These are phyloP conservation scores for Loxodes magnus DNA, from an alignment of 73 alveolate genomes.

Conservation along the genomic window DNA sequence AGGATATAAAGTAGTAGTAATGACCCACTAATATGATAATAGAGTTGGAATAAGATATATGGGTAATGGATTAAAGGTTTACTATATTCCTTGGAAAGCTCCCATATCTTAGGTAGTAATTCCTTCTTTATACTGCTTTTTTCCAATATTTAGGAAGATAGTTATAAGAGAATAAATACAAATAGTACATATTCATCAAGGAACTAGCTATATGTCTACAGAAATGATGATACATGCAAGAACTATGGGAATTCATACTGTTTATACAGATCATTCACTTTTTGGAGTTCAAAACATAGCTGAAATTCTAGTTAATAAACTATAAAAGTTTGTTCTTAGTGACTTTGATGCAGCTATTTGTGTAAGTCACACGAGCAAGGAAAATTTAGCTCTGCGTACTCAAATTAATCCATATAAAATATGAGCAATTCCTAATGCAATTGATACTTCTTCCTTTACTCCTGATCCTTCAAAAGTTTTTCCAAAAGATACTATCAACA, in stretches of 20 bases:
- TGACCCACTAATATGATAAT: constrained; percentile 83
- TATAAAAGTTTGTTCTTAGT: constrained; percentile 34
- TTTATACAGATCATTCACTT: constrained; percentile 98
- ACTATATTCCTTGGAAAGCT: constrained; percentile 63
- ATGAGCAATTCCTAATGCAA: constrained; percentile 96
- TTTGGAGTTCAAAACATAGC: constrained; percentile 94
- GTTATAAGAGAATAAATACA: constrained; percentile 87
- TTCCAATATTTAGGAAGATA: constrained; percentile 65
- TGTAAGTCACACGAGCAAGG: constrained; percentile 94
- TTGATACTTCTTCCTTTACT: constrained; percentile 80
- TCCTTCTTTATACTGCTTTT: constrained; percentile 30
- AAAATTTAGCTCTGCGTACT: constrained; percentile 58
- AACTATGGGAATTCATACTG: constrained; percentile 74
- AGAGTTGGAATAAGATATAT: constrained; percentile 92
- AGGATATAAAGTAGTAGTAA: constrained; percentile 90
- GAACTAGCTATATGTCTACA: constrained; percentile 65
- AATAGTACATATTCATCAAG: constrained; percentile 97
- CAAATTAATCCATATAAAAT: constrained; percentile 72
- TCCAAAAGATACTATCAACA: constrained; percentile 77
- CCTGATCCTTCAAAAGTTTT: constrained; percentile 85
- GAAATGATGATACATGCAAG: constrained; percentile 68
- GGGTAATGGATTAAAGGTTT: constrained; percentile 95
- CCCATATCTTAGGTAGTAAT: constrained; percentile 26
- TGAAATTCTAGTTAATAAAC: constrained; percentile 72
- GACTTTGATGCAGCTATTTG: constrained; percentile 93